These are phyloP conservation scores for Acanthamoeba castellanii DNA, from an alignment of 208 protist species.

Conservation along the genomic window DNA sequence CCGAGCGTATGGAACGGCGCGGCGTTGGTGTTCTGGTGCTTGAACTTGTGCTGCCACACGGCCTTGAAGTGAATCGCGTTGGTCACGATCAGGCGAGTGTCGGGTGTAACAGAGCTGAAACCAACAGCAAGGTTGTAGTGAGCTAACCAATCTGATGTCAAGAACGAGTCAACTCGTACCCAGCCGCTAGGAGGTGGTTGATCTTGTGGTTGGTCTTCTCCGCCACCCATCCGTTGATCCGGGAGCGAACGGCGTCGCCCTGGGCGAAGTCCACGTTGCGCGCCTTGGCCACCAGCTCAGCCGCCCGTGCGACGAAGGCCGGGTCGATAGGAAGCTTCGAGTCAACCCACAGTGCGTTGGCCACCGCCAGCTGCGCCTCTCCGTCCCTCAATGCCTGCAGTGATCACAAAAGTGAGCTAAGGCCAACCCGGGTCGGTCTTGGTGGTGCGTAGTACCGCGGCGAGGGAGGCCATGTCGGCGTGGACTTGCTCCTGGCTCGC, in stretches of 20 bases:
- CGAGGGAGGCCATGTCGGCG: neutral
- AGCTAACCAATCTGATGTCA: neutral
- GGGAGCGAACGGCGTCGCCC: neutral
- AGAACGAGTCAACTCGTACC: neutral
- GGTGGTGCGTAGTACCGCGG: neutral
- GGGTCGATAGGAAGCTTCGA: neutral
- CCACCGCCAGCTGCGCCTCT: neutral
- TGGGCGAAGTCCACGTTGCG: slow-evolving; percentile 28
- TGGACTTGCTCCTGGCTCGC: neutral
- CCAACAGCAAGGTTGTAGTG: neutral
- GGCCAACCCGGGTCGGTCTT: neutral
- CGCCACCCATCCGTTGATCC: slow-evolving; percentile 13
- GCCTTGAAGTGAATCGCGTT: slow-evolving; percentile 55
- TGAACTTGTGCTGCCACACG: neutral
- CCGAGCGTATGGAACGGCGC: neutral
- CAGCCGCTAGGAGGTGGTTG: neutral
- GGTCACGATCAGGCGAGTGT: neutral
- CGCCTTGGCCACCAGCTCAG: neutral
- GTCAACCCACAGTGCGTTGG: slow-evolving; percentile 36
- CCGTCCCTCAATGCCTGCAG: neutral
- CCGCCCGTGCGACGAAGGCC: neutral
- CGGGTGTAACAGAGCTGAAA: neutral
- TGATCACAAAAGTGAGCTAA: neutral
- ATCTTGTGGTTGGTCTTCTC: slow-evolving; percentile 44
- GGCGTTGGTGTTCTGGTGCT: neutral